These are phyloP conservation scores for Neurospora intermedia DNA, from an alignment of 495 filamentous ascomycete species.

Conservation along the genomic window DNA sequence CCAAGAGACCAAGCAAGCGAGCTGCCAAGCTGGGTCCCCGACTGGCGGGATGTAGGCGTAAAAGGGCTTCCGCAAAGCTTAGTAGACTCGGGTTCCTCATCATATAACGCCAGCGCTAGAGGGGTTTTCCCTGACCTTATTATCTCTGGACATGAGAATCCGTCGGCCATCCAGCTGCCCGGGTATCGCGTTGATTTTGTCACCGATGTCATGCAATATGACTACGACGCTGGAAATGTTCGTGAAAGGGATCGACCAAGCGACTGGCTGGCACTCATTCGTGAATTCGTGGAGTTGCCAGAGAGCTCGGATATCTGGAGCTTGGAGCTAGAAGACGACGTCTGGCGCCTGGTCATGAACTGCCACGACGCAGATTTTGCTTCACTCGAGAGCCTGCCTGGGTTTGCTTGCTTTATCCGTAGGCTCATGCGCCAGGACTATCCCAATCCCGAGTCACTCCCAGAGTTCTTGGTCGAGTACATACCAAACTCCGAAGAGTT, in stretches of 20 bases:
- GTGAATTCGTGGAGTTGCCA: not conserved
- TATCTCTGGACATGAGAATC: not conserved
- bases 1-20: not conserved
- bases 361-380: too few species aligned
- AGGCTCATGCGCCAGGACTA: not conserved
- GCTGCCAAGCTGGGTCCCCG: not conserved
- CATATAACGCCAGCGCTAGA: too few species aligned
- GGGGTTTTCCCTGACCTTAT: too few species aligned
- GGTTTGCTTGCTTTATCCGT: not conserved
- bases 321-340: not conserved
- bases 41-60: not conserved
- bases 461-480: not conserved
- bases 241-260: not conserved
- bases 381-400: too few species aligned
- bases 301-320: not conserved
- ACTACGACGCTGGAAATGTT: not conserved
- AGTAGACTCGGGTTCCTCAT: not conserved
- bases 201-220: not conserved
- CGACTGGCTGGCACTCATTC: not conserved
- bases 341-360: not conserved
- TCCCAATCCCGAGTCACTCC: not conserved
- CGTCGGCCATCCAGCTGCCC: not conserved
- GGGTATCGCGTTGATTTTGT: not conserved
- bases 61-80: not conserved
- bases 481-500: not conserved